Base-by-base conservation (phyloP, 169 alveolate genomes). In the Cryptosporidium xiaoi region DNA sequence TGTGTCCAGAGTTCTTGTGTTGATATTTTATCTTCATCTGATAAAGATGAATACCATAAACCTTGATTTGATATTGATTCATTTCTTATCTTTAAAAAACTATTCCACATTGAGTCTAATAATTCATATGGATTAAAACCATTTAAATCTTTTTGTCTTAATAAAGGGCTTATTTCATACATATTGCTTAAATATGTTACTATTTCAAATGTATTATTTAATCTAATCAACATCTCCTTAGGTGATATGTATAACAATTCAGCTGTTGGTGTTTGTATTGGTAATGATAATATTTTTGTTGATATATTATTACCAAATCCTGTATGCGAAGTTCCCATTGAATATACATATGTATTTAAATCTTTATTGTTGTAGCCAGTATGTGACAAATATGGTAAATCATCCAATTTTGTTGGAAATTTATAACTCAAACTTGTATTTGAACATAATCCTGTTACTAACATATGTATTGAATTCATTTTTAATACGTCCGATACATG, bases 11-110 rank as follows among this genome's bases (percentile, higher is more conserved):
- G 46, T 51, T 77, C 87, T 44, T 77, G 71, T 20, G 87, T 77
- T 27, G 87, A 55, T 27, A 40, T 62, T 24, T 77, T 77, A 46
- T 77, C 87, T 3, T 77, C 64, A 27, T 77, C 87, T 44, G 87
- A 77, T 62, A 77, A 77, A 46, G 87, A 77, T 18, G 87, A 60
- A 77, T 77, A 77, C 87, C 87, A 77, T 44, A 77, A 62, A 27
- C 87, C 87, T 31, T 56, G 87, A 60, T 34, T 60, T 77, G 64
- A 62, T 44, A 77, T 33, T 40, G 87, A 18, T 48, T 77, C 87
- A 34, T 62, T 77, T 29, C 87, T 77, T 44, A 77, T 46, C 64
- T 31, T 77, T n/a, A 77, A 62, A 44, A 77, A 77, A 29, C 46
- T 62, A 62, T 58, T 77, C 87, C 87, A 77, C 48, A 64, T 12